phyloP scores from a whole-genome alignment of 495 filamentous ascomycete species.

The Podospora fimiseda region DNA sequence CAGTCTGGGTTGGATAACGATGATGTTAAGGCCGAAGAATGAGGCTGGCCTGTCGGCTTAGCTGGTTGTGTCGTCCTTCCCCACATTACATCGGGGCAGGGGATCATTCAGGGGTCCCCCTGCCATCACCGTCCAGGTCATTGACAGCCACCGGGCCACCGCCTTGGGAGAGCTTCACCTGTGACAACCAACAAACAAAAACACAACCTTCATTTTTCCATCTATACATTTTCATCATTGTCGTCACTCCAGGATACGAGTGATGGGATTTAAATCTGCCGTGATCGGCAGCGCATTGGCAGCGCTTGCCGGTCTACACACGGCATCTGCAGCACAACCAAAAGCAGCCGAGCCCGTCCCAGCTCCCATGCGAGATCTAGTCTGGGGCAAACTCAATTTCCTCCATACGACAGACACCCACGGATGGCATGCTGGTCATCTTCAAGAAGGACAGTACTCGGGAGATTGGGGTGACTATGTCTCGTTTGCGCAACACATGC shows the following conservation, averaged over 20 bases:
- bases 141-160: too few relatives aligned
- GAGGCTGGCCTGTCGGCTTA: background rate
- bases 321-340: conserved; percentile 60
- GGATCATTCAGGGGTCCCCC: background rate
- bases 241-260: background rate
- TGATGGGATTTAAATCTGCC: conserved; percentile 12
- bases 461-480: conserved; percentile 98
- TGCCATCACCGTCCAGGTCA: too few relatives aligned
- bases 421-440: conserved; percentile 91
- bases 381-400: conserved; percentile 91
- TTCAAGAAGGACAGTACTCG: conserved; percentile 89
- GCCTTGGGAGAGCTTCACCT: background rate
- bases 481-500: conserved; percentile 82
- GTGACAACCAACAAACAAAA: background rate
- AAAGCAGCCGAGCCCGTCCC: conserved; percentile 69
- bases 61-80: background rate
- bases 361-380: conserved; percentile 73
- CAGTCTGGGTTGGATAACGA: too few relatives aligned
- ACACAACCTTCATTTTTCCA: too few relatives aligned
- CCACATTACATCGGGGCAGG: background rate
- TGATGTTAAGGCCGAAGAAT: too few relatives aligned
- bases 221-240: too few relatives aligned
- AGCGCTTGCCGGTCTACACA: conserved; percentile 20
- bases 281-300: conserved; percentile 23
- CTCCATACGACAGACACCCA: conserved; percentile 92